Percentiles rank a stretch among this genome's conserved stretches.
Conservation (phyloP, 805 yeast species). For the Saccharomycopsis fibuligera region DNA sequence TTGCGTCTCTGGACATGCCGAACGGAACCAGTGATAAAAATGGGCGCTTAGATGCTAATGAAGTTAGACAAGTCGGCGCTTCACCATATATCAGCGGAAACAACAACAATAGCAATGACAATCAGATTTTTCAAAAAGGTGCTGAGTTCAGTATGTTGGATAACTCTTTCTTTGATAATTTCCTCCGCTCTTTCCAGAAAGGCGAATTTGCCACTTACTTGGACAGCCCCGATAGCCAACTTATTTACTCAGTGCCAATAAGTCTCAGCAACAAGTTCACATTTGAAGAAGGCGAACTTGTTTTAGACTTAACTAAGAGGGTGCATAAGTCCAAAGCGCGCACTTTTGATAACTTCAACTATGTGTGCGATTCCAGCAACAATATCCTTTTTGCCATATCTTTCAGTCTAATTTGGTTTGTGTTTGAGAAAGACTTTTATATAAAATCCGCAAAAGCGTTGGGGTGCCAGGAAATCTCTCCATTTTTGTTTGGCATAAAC, state of each 20-base stretch:
- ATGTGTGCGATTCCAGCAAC: neutral
- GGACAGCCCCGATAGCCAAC: neutral
- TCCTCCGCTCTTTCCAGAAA: slow-evolving; percentile 15
- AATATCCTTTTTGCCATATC: slow-evolving; percentile 1
- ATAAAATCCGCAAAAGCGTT: slow-evolving; percentile 1
- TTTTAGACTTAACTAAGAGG: neutral
- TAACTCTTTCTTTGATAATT: slow-evolving; percentile 10
- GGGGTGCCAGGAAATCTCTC: slow-evolving; percentile 1
- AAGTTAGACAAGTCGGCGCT: too few species aligned
- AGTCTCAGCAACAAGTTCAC: slow-evolving; percentile 18
- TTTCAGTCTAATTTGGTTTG: slow-evolving; percentile 11
- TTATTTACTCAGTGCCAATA: slow-evolving; percentile 10
- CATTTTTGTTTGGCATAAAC: neutral
- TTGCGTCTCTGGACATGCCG: too few species aligned
- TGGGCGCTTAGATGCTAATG: too few species aligned
- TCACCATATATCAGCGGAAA: too few species aligned
- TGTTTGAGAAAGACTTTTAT: slow-evolving; percentile 17
- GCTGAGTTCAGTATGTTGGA: neutral
- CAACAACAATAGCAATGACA: neutral
- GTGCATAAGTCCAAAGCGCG: neutral
- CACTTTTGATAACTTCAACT: slow-evolving; percentile 6
- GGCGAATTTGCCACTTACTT: slow-evolving; percentile 13
- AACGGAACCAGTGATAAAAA: too few species aligned
- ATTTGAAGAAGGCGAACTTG: slow-evolving; percentile 14
- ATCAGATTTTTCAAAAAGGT: neutral